These are phyloP conservation scores for Syncephalastrum monosporum DNA, from an alignment of 371 early-diverging fungal genomes.

Conservation along the genomic window DNA sequence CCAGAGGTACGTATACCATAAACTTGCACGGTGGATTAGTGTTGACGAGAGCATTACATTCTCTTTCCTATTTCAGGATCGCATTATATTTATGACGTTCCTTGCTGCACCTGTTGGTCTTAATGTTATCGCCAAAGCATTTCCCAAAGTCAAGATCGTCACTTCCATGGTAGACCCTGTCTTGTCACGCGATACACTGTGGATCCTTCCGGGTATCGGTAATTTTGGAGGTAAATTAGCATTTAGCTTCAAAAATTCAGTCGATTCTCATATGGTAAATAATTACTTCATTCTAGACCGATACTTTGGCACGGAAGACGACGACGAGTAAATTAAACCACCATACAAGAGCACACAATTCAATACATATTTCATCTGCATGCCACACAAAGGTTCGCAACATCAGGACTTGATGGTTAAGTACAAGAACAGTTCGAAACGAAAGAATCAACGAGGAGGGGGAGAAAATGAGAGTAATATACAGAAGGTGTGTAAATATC, in stretches of 20 bases:
- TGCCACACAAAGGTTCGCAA: too few relatives aligned
- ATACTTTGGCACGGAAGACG: constrained; percentile 50
- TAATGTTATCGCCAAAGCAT: constrained; percentile 75
- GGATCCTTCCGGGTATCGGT: constrained; percentile 85
- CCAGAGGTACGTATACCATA: constrained; percentile 48
- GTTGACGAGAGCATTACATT: too few relatives aligned
- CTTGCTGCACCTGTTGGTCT: constrained; percentile 77
- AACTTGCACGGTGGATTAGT: background rate
- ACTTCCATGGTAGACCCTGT: constrained; percentile 74
- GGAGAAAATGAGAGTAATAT: too few relatives aligned
- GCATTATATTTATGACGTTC: constrained; percentile 80
- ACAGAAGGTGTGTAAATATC: too few relatives aligned
- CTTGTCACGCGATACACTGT: constrained; percentile 61
- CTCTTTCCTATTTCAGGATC: constrained; percentile 36
- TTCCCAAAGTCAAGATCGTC: constrained; percentile 81
- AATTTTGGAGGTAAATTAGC: constrained; percentile 69
- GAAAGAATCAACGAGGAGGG: too few relatives aligned
- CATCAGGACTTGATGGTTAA: too few relatives aligned
- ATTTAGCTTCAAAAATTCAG: background rate
- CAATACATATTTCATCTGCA: too few relatives aligned
- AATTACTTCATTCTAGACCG: constrained; percentile 28
- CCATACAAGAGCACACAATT: too few relatives aligned
- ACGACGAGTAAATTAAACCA: background rate
- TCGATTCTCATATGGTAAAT: background rate
- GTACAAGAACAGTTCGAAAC: too few relatives aligned